Evolutionary conservation across 1,284 basidiomycete genomes (phyloP).

Genomic region (Inonotus obliquus): DNA sequence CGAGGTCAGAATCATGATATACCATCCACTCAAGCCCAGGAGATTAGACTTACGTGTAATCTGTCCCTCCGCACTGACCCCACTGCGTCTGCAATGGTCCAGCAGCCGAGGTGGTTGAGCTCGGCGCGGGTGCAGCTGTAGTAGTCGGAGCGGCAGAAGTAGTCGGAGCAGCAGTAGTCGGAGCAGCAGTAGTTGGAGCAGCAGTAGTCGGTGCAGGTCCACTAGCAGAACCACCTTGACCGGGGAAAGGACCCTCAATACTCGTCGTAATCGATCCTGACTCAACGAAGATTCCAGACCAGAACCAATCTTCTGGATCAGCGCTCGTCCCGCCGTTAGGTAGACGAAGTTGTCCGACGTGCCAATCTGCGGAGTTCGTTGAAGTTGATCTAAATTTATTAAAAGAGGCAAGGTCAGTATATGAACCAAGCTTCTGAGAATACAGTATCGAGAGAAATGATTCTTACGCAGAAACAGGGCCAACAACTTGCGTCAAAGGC

Average conservation of each 20-base stretch:
- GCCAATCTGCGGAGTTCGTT: constrained; percentile 26
- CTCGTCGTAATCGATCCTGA: constrained; percentile 17
- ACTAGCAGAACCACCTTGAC: constrained; percentile 11
- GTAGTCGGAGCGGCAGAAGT: neutral
- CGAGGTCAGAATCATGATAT: neutral
- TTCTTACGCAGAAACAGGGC: constrained; percentile 15
- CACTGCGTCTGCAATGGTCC: constrained; percentile 15
- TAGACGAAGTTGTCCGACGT: constrained; percentile 26
- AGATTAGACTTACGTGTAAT: constrained; percentile 14
- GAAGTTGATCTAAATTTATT: constrained; percentile 14
- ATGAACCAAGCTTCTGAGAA: neutral
- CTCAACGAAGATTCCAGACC: constrained; percentile 24
- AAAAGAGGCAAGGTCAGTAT: neutral
- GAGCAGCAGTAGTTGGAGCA: constrained; percentile 3
- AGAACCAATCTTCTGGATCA: constrained; percentile 24
- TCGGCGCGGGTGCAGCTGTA: constrained; percentile 4
- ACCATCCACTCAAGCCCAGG: neutral
- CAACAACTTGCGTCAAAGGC: constrained; percentile 21
- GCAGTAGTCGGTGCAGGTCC: neutral
- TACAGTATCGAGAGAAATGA: neutral
- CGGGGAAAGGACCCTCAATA: constrained; percentile 16
- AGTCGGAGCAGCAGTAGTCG: neutral
- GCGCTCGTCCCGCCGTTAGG: constrained; percentile 21
- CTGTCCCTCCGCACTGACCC: constrained; percentile 20
- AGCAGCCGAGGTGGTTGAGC: constrained; percentile 3